Conservation (phyloP, 768 basidiomycete genomes). For the Psilocybe subaeruginosa region DNA sequence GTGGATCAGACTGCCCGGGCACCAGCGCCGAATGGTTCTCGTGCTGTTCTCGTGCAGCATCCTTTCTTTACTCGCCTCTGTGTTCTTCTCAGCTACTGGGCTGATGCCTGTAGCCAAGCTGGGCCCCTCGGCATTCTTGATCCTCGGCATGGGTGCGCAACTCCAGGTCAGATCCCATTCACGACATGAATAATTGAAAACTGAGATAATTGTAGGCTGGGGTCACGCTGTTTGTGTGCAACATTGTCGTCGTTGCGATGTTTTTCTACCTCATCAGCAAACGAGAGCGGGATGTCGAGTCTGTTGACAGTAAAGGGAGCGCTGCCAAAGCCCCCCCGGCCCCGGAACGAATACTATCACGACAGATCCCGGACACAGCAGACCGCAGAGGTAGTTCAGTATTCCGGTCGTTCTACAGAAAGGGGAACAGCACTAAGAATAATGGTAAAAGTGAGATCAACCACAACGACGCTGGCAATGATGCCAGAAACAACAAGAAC, state of each 20-base stretch:
- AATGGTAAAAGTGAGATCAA: too few relatives aligned
- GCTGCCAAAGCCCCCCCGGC: neutral
- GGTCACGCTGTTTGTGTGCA: conserved; percentile 24
- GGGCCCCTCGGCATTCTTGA: conserved; percentile 7
- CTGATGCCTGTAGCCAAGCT: conserved; percentile 3
- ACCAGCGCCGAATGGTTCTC: conserved; percentile 23
- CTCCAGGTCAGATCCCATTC: conserved; percentile 19
- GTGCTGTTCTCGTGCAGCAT: conserved; percentile 22
- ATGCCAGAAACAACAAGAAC: too few relatives aligned
- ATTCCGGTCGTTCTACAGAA: neutral
- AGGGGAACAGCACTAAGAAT: too few relatives aligned
- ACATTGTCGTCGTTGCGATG: conserved; percentile 21
- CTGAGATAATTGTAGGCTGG: conserved; percentile 14
- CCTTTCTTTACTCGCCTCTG: conserved; percentile 20
- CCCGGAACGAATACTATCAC: neutral
- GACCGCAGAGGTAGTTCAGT: neutral
- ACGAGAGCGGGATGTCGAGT: neutral
- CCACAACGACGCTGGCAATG: too few relatives aligned
- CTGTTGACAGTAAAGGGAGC: neutral
- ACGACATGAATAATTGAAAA: too few relatives aligned
- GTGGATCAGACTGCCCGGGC: conserved; percentile 21
- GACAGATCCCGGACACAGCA: neutral
- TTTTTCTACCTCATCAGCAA: conserved; percentile 1
- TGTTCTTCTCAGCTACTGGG: conserved; percentile 22
- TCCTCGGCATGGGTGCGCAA: conserved; percentile 13